Evolutionary conservation across 352 stramenopile genomes (phyloP).

Genomic region (Phytophthora sansomeana): DNA sequence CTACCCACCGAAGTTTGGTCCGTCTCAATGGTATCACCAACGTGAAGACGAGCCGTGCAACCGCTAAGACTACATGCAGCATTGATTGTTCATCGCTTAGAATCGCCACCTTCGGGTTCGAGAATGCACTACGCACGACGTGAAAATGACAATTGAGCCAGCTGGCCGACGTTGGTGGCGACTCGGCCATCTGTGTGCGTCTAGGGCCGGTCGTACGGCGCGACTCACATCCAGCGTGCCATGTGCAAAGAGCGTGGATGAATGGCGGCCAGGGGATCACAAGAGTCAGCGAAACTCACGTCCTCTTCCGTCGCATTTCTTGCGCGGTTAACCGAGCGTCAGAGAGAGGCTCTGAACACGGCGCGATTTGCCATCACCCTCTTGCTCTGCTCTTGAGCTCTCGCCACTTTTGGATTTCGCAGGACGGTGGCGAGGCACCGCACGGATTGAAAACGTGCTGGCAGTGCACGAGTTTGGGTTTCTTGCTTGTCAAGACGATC

Average conservation of each 20-base stretch:
- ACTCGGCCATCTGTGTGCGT: slow-evolving; percentile 37
- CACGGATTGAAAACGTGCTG: slow-evolving; percentile 16
- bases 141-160: slow-evolving; percentile 15
- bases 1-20: not conserved
- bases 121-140: slow-evolving; percentile 1
- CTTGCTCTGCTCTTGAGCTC: slow-evolving; percentile 2
- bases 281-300: slow-evolving; percentile 29
- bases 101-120: not conserved
- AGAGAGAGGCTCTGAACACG: slow-evolving; percentile 31
- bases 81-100: too few relatives aligned
- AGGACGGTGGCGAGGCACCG: slow-evolving; percentile 15
- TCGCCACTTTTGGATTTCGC: slow-evolving; percentile 36
- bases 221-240: slow-evolving; percentile 14
- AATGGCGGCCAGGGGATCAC: slow-evolving; percentile 29
- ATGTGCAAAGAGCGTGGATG: slow-evolving; percentile 37
- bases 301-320: slow-evolving; percentile 41
- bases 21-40: slow-evolving; percentile 10
- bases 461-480: not conserved
- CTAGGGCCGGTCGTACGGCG: slow-evolving; percentile 30
- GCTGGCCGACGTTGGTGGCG: slow-evolving; percentile 19
- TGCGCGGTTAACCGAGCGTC: slow-evolving; percentile 14
- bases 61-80: too few relatives aligned
- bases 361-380: slow-evolving; percentile 21
- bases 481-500: slow-evolving; percentile 2
- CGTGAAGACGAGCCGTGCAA: not conserved